These are phyloP conservation scores for Chloris gayana DNA, from an alignment of 176 grass and related monocot genomes.

Conservation along the genomic window DNA sequence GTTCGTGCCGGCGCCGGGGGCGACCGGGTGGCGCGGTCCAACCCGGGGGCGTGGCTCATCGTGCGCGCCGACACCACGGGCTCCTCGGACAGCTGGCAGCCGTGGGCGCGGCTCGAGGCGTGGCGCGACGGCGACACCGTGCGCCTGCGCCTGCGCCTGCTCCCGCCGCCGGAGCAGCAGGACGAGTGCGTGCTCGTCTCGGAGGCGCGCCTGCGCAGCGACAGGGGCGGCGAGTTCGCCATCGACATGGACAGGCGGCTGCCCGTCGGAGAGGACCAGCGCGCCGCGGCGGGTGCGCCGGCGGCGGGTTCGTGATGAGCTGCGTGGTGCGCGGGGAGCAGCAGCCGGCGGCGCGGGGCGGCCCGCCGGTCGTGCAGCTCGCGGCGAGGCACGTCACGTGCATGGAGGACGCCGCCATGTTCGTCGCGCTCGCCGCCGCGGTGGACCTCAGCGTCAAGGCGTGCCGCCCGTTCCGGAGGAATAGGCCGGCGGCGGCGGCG, in stretches of 20 bases:
- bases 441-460: slow-evolving; percentile 95
- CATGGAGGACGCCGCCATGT: slow-evolving; percentile 87
- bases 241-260: slow-evolving; percentile 67
- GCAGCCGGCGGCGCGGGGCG: slow-evolving; percentile 15
- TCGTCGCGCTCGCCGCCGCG: slow-evolving; percentile 80
- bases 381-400: slow-evolving; percentile 69
- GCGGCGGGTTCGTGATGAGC: slow-evolving; percentile 85
- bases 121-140: slow-evolving; percentile 70
- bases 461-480: slow-evolving; percentile 75
- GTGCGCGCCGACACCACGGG: slow-evolving; percentile 42
- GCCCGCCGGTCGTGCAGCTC: slow-evolving; percentile 71
- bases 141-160: slow-evolving; percentile 56
- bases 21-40: slow-evolving; percentile 80
- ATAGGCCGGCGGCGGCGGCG: neutral
- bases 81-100: slow-evolving; percentile 75
- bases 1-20: slow-evolving; percentile 81
- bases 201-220: slow-evolving; percentile 57
- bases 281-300: slow-evolving; percentile 20
- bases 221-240: slow-evolving; percentile 83
- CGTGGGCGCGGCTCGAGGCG: slow-evolving; percentile 88
- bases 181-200: slow-evolving; percentile 79
- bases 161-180: slow-evolving; percentile 49
- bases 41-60: slow-evolving; percentile 89
- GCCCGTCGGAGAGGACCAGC: neutral
- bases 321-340: slow-evolving; percentile 68